Percentiles rank a stretch among this genome's conserved stretches.
Evolutionary conservation across 2,329 filamentous ascomycete species (phyloP).

Genomic region (Penicillium sp.): DNA sequence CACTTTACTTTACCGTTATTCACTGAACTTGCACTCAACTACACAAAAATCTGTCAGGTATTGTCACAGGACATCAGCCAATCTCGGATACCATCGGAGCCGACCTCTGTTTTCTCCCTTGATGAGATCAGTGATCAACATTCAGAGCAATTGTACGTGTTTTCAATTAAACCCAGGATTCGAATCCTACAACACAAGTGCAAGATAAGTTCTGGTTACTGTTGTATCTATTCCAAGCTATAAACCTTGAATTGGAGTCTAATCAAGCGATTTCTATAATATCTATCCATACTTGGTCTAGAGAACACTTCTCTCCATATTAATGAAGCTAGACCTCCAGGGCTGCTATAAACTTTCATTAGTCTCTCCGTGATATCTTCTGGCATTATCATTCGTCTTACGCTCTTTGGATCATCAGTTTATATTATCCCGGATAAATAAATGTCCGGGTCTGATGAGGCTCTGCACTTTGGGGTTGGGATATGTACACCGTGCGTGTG

Average conservation of each 20-base stretch:
- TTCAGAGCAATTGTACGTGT: neutral
- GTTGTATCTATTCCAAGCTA: neutral
- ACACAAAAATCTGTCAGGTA: neutral
- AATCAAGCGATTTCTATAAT: no score
- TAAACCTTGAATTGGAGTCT: neutral
- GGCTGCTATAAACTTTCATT: neutral
- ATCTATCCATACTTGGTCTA: neutral
- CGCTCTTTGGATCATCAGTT: neutral
- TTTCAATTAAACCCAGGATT: neutral
- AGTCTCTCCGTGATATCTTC: neutral
- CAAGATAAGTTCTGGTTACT: neutral
- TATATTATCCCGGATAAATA: neutral
- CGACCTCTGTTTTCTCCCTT: neutral
- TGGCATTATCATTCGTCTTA: neutral
- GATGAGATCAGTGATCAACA: slow-evolving; percentile 1
- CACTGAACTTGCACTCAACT: neutral
- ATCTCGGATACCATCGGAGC: slow-evolving; percentile 20
- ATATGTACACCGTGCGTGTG: neutral
- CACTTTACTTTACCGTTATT: neutral
- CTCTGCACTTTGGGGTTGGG: neutral
- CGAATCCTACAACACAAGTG: neutral
- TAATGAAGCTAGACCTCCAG: neutral
- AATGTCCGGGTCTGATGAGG: neutral
- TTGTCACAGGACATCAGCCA: neutral
- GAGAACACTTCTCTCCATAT: neutral